These are phyloP conservation scores for Massarina eburnea DNA, from an alignment of 2,329 filamentous ascomycete species.

Conservation along the genomic window DNA sequence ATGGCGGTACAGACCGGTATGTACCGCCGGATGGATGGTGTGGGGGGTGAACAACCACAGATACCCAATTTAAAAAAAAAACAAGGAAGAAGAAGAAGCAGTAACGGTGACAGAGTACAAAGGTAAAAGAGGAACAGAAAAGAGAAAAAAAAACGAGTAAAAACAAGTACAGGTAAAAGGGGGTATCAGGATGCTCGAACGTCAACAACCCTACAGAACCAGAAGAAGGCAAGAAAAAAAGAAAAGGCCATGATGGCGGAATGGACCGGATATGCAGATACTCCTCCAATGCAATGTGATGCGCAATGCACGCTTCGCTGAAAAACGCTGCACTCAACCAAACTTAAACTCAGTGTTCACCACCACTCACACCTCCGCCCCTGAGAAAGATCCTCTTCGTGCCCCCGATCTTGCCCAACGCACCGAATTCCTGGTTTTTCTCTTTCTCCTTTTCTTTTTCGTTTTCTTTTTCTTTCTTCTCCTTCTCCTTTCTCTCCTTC, in stretches of 20 bases:
- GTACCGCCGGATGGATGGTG: no score
- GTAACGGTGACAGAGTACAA: not conserved
- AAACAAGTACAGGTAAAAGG: not conserved
- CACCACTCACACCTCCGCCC: constrained; percentile 17
- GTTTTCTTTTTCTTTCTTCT: not conserved
- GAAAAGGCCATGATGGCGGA: no score
- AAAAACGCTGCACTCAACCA: not conserved
- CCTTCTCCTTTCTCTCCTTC: constrained; percentile 7
- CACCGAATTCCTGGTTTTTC: constrained; percentile 57
- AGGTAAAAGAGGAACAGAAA: not conserved
- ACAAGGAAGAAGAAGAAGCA: not conserved
- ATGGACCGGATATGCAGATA: no score
- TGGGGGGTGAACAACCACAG: no score
- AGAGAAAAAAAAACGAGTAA: constrained; percentile 2
- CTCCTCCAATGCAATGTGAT: no score
- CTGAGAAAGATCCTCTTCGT: constrained; percentile 71
- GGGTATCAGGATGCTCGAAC: no score
- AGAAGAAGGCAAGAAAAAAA: no score
- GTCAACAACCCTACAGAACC: no score
- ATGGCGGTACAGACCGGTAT: no score
- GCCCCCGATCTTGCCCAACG: constrained; percentile 70
- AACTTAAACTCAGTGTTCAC: constrained; percentile 12
- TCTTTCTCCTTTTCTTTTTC: constrained; percentile 11
- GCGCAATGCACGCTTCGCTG: no score
- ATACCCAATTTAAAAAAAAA: no score